Evolutionary conservation across 2,329 filamentous ascomycete species (phyloP).

Genomic region (Xylariales sp.): DNA sequence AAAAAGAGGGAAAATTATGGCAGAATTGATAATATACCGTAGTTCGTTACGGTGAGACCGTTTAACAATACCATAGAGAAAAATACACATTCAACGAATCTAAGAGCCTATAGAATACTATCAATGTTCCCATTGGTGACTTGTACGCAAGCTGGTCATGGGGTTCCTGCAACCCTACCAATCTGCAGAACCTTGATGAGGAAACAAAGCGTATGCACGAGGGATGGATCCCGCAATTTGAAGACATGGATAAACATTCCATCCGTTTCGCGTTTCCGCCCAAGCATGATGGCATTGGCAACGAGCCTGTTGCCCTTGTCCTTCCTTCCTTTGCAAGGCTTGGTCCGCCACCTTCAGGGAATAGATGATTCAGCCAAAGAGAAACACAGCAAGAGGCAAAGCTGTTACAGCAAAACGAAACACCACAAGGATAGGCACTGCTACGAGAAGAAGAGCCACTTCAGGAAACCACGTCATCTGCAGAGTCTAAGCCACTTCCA

Average conservation of each 20-base stretch:
- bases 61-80: too few species aligned
- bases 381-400: background rate
- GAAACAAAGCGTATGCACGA: conserved; percentile 1
- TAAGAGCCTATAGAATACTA: too few species aligned
- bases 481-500: background rate
- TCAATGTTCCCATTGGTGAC: too few species aligned
- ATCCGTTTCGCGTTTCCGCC: conserved; percentile 6
- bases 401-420: conserved; percentile 3
- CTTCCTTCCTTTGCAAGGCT: conserved; percentile 4
- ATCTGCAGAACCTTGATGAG: background rate
- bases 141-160: conserved; percentile 5
- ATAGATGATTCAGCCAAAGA: background rate
- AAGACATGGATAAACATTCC: conserved; percentile 4
- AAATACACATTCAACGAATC: too few species aligned
- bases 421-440: background rate
- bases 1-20: too few species aligned
- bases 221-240: background rate
- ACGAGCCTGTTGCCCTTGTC: conserved; percentile 5
- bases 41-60: too few species aligned
- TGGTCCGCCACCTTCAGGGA: conserved; percentile 1
- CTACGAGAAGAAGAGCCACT: background rate
- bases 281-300: background rate
- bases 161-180: conserved; percentile 2
- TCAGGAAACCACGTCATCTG: background rate
- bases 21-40: too few species aligned